Evolutionary conservation across 306 rosid genomes (phyloP).

Genomic region (Senna tora): DNA sequence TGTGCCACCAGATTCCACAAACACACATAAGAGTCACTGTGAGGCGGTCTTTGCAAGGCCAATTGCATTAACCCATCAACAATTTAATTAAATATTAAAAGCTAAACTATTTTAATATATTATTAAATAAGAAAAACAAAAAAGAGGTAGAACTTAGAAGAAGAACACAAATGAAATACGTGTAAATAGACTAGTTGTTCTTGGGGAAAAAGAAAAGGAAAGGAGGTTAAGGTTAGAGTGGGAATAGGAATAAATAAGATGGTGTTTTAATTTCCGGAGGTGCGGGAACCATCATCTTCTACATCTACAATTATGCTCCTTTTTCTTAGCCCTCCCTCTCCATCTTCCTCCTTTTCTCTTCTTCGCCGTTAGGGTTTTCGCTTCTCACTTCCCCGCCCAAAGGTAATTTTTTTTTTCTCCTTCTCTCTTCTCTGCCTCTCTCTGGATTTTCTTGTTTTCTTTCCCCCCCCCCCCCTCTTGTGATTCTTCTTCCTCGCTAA

Average conservation of each 20-base stretch:
- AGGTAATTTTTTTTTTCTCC: background rate
- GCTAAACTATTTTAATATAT: no score
- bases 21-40: slow-evolving; percentile 1
- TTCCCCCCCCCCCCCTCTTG: background rate
- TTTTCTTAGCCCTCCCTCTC: slow-evolving; percentile 6
- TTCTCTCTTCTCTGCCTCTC: background rate
- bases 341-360: background rate
- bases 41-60: slow-evolving; percentile 59
- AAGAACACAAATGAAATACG: background rate
- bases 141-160: background rate
- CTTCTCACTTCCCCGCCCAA: background rate
- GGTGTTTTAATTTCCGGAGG: slow-evolving; percentile 7
- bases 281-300: slow-evolving; percentile 6
- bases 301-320: background rate
- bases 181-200: background rate
- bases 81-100: background rate
- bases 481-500: slow-evolving; percentile 9
- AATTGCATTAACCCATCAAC: background rate
- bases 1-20: slow-evolving; percentile 33
- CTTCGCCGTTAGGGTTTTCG: slow-evolving; percentile 14
- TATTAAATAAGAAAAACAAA: background rate
- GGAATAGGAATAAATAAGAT: background rate
- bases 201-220: slow-evolving; percentile 24
- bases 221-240: slow-evolving; percentile 28
- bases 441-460: background rate